Conservation (phyloP, 2,329 filamentous ascomycete species). For the Penicillium fuscoglaucum region DNA sequence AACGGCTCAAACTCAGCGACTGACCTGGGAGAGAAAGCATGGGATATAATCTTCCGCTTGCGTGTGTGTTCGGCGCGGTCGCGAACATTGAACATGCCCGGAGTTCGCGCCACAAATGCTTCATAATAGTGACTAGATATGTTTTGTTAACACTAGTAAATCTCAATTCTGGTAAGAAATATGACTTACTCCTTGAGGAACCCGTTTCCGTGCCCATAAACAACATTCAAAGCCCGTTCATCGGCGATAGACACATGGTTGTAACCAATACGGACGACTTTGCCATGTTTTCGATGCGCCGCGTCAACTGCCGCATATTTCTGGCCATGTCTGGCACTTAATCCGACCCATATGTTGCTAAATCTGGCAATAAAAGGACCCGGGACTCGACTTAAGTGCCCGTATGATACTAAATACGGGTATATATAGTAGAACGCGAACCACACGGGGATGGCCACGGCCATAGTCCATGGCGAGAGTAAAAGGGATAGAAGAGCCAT, state of each 20-base stretch:
- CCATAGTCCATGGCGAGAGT: conserved; percentile 14
- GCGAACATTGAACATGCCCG: conserved; percentile 37
- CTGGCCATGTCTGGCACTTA: conserved; percentile 18
- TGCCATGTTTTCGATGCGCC: conserved; percentile 34
- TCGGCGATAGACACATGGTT: conserved; percentile 29
- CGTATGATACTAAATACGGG: conserved; percentile 21
- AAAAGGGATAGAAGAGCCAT: conserved; percentile 19
- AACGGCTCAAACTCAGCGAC: conserved; percentile 35
- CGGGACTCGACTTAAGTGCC: conserved; percentile 13
- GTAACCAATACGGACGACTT: conserved; percentile 25
- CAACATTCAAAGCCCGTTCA: conserved; percentile 19
- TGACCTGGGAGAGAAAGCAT: conserved; percentile 36
- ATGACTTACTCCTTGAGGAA: conserved; percentile 30
- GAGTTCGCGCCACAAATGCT: conserved; percentile 36
- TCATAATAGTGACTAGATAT: conserved; percentile 29
- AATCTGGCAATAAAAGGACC: conserved; percentile 23
- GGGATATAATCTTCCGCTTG: conserved; percentile 38
- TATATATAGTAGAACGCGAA: conserved; percentile 18
- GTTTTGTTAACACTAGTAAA: neutral
- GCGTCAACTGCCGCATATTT: conserved; percentile 44
- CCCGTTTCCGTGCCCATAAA: conserved; percentile 36
- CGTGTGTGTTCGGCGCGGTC: conserved; percentile 36
- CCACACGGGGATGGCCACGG: conserved; percentile 10
- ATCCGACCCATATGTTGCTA: conserved; percentile 24
- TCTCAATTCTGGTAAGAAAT: no score